Evolutionary conservation across 208 protist genomes (phyloP), one percentile per base, ranked within the genome.

Genomic region (Leptomonas pyrrhocoris): DNA sequence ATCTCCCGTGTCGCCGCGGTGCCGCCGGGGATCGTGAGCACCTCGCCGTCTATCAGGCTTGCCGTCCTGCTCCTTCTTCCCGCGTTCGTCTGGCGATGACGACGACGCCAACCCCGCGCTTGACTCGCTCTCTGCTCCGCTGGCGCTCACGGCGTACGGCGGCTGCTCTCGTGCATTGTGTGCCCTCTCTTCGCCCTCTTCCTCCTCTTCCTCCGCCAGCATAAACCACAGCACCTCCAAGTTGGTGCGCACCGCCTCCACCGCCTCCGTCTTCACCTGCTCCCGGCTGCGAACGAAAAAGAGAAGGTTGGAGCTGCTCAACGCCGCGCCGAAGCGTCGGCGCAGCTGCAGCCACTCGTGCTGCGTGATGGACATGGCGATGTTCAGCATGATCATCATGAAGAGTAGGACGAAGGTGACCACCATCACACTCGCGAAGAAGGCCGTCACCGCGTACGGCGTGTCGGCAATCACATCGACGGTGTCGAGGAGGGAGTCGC

Each of bases 321-420:
- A 58, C 21, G 77, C 79, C 0, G 77, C 68, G 21, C 77, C 82
- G 28, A 86, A 87, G 25, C 74, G 73, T 16, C 79, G 67, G 28
- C 79, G 80, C 68, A 87, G 68, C 34, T 64, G 63, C 40, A 73
- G 73, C 77, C 80, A 90, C 64, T 85, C 77, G 51, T 86, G 66
- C 46, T 86, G 78, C 15, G 75, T 87, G 55, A 90, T 90, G 31
- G 81, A 68, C 69, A 86, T 83, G 1, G 81, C 79, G 21, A 88
- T 70, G 73, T 88, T 87, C 61, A 87, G 68, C 70, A 89, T 82
- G n/a, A 79, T 84, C 67, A 79, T 81, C 67, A 87, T 86, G 49
- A 86, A 83, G 8, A 86, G 56, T 18, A 86, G 43, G 13, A 83
- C 67, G 62, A 81, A 87, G 40, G 73, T 15, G 34, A 86, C 28